Conservation (phyloP, 1,284 basidiomycete genomes). For the Ceratobasidium sp. region DNA sequence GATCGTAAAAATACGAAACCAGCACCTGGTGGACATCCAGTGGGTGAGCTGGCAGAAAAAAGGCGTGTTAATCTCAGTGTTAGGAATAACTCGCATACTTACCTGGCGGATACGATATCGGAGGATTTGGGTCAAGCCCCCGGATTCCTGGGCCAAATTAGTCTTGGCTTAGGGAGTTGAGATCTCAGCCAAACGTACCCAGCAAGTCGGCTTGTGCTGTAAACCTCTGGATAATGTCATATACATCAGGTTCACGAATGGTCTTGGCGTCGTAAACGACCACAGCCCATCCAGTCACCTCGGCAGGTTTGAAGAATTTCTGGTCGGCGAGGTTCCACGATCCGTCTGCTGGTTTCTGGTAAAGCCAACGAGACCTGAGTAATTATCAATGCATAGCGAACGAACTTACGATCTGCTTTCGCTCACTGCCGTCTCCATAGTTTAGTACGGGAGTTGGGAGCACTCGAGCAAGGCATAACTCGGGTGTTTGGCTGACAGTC, state of each 20-base stretch:
- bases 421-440: conserved; percentile 37
- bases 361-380: neutral
- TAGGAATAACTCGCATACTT: neutral
- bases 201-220: conserved; percentile 28
- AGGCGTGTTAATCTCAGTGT: neutral
- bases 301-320: conserved; percentile 27
- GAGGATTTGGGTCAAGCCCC: conserved; percentile 6
- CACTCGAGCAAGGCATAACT: conserved; percentile 38
- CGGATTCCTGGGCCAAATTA: conserved; percentile 2
- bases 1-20: neutral
- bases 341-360: conserved; percentile 16
- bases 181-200: conserved; percentile 5
- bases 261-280: conserved; percentile 29
- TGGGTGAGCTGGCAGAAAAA: neutral
- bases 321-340: conserved; percentile 30
- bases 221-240: conserved; percentile 11
- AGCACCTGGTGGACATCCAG: conserved; percentile 23
- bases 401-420: conserved; percentile 22
- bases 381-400: too few species aligned
- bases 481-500: conserved; percentile 27
- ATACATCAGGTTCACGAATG: neutral
- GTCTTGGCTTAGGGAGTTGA: neutral
- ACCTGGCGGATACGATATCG: conserved; percentile 27
- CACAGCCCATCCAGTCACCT: conserved; percentile 19
- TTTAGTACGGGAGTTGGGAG: conserved; percentile 45